Base-by-base conservation (phyloP, 805 yeast genomes). In the Lipomyces lipofer region DNA sequence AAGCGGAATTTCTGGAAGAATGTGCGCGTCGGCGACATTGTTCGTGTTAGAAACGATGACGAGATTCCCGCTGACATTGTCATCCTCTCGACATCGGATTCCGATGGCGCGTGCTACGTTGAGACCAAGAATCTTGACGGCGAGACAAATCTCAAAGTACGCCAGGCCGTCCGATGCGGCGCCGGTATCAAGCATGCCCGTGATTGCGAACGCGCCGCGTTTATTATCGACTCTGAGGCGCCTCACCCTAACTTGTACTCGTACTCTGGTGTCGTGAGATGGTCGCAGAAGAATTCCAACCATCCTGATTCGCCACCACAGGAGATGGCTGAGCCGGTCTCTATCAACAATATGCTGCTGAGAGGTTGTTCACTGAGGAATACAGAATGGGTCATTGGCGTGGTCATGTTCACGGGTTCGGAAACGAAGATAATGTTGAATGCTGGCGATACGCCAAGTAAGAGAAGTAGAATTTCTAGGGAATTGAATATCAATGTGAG, bases 381-480 rank as follows among this genome's bases (percentile, higher is more conserved):
- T 69, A 84, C 92, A 2, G 80, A 81, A 59, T 86, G 91, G 90
- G 86, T 76, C 2, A 75, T 87, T 51, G 89, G 92, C 24, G 67
- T 82, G 24, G 91, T 84, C 4, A 76, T 84, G n/a, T 85, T 84
- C 67, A 86, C 95, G 2, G 95, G 95, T 51, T 67, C 70, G 33
- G 92, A 86, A 64, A 77, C 90, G 9, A 87, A 86, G 69, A 84
- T 87, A 54, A 83, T 86, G 84, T 71, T 87, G 58, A 86, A 87
- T 67, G 77, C 91, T 2, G 94, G 94, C 47, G 76, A 79, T 25
- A 86, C 94, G 0, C 95, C 95, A 7, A 81, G 85, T 1, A 86
- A 86, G 67, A 77, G 80, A 44, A 82, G 88, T 8, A 76, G 81
- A 62, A 81, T 86, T 48, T 76, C 88, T 1, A 73, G 80, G 36